phyloP scores from a whole-genome alignment of 2,329 filamentous ascomycete species.

The Sclerotinia glacialis region DNA sequence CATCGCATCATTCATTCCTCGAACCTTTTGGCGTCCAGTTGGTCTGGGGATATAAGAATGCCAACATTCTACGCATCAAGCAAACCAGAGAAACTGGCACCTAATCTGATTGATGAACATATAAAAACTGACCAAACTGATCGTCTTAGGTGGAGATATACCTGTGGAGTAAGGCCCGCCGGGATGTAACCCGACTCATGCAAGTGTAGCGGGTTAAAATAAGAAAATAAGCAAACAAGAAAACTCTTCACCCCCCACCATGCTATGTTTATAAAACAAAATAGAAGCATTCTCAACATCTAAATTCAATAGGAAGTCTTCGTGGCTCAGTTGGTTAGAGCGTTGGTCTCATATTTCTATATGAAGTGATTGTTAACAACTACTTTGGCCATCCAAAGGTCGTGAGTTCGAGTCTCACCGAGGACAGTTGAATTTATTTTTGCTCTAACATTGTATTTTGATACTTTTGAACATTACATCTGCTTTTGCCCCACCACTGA shows the following conservation, averaged over 20 bases:
- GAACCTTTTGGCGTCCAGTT: background rate
- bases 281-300: rapidly evolving
- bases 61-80: background rate
- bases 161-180: background rate
- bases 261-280: rapidly evolving
- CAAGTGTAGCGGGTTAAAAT: background rate
- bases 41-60: background rate
- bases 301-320: constrained; percentile 34
- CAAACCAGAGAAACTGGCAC: background rate
- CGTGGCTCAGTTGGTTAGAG: constrained; percentile 46
- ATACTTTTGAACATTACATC: background rate
- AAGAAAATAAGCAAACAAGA: background rate
- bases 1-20: background rate
- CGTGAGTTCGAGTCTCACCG: constrained; percentile 51
- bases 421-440: constrained; percentile 37
- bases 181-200: background rate
- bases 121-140: too few species aligned
- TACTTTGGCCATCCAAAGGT: constrained; percentile 43
- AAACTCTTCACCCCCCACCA: background rate
- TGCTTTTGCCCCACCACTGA: background rate
- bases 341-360: constrained; percentile 42
- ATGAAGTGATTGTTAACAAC: constrained; percentile 3
- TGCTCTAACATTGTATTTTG: background rate
- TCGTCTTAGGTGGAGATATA: background rate
- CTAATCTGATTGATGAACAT: background rate